Evolutionary conservation across 441 rosid species (phyloP), one percentile per base, ranked within the genome.

Genomic region (Gossypium trilobum): DNA sequence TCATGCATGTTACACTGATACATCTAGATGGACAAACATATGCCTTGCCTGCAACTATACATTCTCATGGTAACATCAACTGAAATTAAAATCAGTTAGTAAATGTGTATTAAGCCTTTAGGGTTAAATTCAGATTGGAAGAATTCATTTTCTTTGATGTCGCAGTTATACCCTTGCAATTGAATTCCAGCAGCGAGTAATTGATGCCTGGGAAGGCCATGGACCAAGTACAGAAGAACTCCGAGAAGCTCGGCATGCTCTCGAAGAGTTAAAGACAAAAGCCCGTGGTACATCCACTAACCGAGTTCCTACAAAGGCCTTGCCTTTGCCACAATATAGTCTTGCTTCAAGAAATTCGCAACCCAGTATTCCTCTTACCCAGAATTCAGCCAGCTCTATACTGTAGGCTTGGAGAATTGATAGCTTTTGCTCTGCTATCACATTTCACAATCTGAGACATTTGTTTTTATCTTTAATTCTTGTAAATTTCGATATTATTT

Each of bases 181-280:
- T 56, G 94, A 89, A 70, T 92, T 92, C 82, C 99, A 94, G 82
- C 90, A 83, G 81, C 83, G 68, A 75, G 99, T 75, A 29, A 74
- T 92, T 25, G 86, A 86, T 78, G 93, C 89, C 74, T 94, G 94
- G 99, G 91, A 90, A 48, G 80, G 89, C 81, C 99, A 89, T 73
- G 94, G 99, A 74, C 80, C 83, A 5, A 84, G 84, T 62, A 91
- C 85, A 39, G 74, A 80, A 17, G 95, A 90, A 75, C 86, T 92
- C 68, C 78, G 55, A 71, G 97, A 88, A 74, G 95, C 92, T 4
- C 75, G 31, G n/a, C 80, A 70, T 70, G 70, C 84, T 65, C 87
- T 90, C 10, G 86, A 87, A 80, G 86, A 91, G 60, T 72, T 91
- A 74, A 83, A 90, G 81, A 78, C 78, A 67, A 89, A 88, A 78